Evolutionary conservation across 2,329 filamentous ascomycete genomes (phyloP).

Genomic region (Cladosporium halotolerans): DNA sequence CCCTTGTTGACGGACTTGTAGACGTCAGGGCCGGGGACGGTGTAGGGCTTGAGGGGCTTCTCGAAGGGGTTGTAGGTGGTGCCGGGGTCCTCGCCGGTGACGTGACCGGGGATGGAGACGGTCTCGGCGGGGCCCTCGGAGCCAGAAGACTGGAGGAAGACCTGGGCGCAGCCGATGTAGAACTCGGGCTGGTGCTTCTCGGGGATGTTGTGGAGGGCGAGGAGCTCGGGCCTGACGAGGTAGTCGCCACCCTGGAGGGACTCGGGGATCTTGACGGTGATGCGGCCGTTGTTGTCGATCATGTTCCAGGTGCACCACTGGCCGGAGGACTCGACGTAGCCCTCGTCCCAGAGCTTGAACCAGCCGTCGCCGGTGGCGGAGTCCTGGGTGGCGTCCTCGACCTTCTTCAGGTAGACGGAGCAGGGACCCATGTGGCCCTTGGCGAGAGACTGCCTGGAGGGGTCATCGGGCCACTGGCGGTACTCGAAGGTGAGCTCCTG

Average conservation of each 20-base stretch:
- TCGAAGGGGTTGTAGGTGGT: constrained; percentile 62
- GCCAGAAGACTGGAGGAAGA: constrained; percentile 53
- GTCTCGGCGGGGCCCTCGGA: constrained; percentile 44
- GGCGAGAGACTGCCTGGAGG: constrained; percentile 52
- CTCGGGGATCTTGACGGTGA: constrained; percentile 56
- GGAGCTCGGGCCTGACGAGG: constrained; percentile 63
- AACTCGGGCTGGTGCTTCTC: constrained; percentile 57
- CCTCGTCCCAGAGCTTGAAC: constrained; percentile 72
- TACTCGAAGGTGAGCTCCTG: constrained; percentile 61
- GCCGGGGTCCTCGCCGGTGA: constrained; percentile 48
- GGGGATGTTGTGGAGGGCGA: constrained; percentile 60
- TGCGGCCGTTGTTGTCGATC: constrained; percentile 56
- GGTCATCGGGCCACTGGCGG: constrained; percentile 54
- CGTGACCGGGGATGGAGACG: constrained; percentile 62
- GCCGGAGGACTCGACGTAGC: constrained; percentile 49
- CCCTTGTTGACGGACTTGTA: constrained; percentile 40
- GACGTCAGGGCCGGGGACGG: constrained; percentile 52
- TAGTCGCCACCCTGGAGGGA: constrained; percentile 61
- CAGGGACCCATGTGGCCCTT: constrained; percentile 61
- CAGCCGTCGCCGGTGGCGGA: constrained; percentile 55
- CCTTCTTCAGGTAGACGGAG: constrained; percentile 67
- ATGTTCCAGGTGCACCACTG: constrained; percentile 68
- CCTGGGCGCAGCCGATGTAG: constrained; percentile 66
- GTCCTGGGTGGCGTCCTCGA: constrained; percentile 52
- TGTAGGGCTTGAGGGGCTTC: constrained; percentile 48